Percentiles rank a stretch among this genome's conserved stretches.
Conservation (phyloP, 2,329 filamentous ascomycete genomes). For the Microcyclosporella mali region DNA sequence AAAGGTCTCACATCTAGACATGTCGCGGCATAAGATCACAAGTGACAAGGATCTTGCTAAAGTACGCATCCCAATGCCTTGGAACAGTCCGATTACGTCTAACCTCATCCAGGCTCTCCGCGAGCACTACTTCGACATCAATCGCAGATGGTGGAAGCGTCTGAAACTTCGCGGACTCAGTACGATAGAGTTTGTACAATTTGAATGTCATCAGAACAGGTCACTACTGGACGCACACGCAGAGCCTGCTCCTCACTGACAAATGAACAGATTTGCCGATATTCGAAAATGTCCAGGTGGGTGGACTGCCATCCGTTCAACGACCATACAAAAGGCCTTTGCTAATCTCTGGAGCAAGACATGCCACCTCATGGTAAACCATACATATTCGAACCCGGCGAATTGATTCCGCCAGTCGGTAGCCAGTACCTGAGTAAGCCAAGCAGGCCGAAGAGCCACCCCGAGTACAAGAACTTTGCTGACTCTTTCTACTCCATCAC, state of each 20-base stretch:
- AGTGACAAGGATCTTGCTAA: slow-evolving; percentile 34
- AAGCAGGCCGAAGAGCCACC: too few relatives aligned
- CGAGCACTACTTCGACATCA: slow-evolving; percentile 32
- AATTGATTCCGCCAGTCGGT: slow-evolving; percentile 36
- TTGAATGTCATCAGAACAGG: slow-evolving; percentile 33
- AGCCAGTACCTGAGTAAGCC: slow-evolving; percentile 33
- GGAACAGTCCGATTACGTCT: too few relatives aligned
- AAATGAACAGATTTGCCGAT: slow-evolving; percentile 34
- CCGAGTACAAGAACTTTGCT: too few relatives aligned
- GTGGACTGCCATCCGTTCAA: too few relatives aligned
- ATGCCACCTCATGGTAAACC: slow-evolving; percentile 28
- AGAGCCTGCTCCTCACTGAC: not conserved
- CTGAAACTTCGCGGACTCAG: slow-evolving; percentile 32
- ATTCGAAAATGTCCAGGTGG: slow-evolving; percentile 30
- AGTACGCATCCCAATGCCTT: not conserved
- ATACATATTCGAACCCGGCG: slow-evolving; percentile 34
- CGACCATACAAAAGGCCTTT: too few relatives aligned
- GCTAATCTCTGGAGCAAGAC: slow-evolving; percentile 10
- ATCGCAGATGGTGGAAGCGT: slow-evolving; percentile 29
- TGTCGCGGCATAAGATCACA: slow-evolving; percentile 28
- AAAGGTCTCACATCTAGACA: slow-evolving; percentile 35
- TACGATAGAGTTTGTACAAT: slow-evolving; percentile 36
- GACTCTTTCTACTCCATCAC: too few relatives aligned
- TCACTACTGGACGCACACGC: not conserved
- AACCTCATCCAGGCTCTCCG: slow-evolving; percentile 18